These are phyloP conservation scores for Apiospora rasikravindrae DNA, from an alignment of 2,329 filamentous ascomycete genomes.

Conservation along the genomic window DNA sequence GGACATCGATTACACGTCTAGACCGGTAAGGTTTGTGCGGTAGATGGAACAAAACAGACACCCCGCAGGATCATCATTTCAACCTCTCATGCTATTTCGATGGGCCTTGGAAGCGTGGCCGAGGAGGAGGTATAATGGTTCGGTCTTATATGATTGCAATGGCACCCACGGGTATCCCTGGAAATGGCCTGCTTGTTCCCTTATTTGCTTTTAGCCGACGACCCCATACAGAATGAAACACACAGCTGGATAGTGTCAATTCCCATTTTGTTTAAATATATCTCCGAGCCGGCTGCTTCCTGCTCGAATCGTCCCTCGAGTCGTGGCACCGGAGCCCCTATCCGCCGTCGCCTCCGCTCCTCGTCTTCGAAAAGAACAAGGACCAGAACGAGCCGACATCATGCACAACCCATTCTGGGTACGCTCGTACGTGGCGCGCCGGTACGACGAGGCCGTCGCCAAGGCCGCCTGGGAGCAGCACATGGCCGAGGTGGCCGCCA, in stretches of 20 bases:
- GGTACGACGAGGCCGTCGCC: conserved; percentile 19
- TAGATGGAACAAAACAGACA: neutral
- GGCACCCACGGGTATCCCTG: neutral
- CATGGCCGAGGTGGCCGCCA: conserved; percentile 17
- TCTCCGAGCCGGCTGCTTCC: neutral
- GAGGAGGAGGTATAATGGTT: neutral
- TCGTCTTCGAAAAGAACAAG: neutral
- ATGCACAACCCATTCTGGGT: conserved; percentile 16
- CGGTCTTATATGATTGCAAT: neutral
- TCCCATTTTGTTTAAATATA: neutral
- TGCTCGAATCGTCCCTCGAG: neutral
- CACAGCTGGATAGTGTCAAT: neutral
- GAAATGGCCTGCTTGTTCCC: neutral
- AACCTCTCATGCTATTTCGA: neutral
- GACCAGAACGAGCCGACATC: neutral
- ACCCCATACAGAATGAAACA: neutral
- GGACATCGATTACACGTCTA: neutral
- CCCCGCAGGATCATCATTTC: neutral
- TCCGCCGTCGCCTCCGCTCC: neutral
- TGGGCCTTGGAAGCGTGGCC: neutral
- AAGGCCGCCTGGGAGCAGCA: neutral
- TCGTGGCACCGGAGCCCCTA: neutral
- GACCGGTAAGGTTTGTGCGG: neutral
- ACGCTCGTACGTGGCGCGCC: conserved; percentile 6
- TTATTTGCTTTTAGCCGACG: neutral